phyloP scores from a whole-genome alignment of 2,329 filamentous ascomycete genomes.

The Nemania sp. region DNA sequence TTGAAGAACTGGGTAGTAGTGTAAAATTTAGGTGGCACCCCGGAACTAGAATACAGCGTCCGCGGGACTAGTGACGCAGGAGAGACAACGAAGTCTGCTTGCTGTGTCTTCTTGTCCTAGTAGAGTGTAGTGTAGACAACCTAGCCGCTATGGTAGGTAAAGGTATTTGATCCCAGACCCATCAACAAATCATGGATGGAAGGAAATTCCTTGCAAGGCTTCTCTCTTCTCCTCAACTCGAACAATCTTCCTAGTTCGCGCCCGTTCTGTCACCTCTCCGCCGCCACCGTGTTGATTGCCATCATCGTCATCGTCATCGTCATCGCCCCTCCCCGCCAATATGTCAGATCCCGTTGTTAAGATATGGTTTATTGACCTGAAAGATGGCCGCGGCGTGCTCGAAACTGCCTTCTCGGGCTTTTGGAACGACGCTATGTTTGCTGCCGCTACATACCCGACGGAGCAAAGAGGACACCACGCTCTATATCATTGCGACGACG shows the following conservation, averaged over 20 bases:
- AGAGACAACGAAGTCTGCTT: not conserved
- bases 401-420: slow-evolving; percentile 16
- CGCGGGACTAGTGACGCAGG: slow-evolving; percentile 13
- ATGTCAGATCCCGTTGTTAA: slow-evolving; percentile 16
- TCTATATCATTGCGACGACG: slow-evolving; percentile 20
- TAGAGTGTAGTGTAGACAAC: not conserved
- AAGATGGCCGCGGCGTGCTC: slow-evolving; percentile 19
- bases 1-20: not conserved
- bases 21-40: no score
- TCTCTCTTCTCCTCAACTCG: no score
- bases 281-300: not conserved
- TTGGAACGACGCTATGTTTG: slow-evolving; percentile 1
- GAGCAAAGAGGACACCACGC: slow-evolving; percentile 4
- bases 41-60: slow-evolving; percentile 10
- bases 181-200: no score
- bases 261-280: no score
- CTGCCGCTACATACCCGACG: slow-evolving; percentile 1
- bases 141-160: not conserved
- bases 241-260: no score
- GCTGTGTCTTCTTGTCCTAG: not conserved
- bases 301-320: slow-evolving; percentile 1
- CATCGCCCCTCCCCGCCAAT: not conserved
- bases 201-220: no score
- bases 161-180: no score
- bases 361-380: slow-evolving; percentile 20